Evolutionary conservation across 2,329 filamentous ascomycete species (phyloP), one percentile per base, ranked within the genome.

Genomic region (Pseudogymnoascus sp.): DNA sequence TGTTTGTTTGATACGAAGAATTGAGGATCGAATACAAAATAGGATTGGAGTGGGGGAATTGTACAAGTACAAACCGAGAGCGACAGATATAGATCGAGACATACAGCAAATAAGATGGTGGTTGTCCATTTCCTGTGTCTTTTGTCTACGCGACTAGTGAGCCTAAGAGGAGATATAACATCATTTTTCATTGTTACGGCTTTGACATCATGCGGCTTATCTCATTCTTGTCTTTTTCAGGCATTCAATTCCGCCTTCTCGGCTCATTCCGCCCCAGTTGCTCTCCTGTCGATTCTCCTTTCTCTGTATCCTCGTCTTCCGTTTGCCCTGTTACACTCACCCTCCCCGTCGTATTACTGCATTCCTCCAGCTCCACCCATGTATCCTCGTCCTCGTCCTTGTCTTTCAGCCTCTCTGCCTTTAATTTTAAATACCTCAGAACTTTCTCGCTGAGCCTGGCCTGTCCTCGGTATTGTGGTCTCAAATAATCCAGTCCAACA

Each of bases 1-100:
- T 34, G 46, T 18, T 56, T 34, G 50, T 56, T 34, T 56, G 60
- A 62, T 62, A 34, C 36, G 60, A 62, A 53, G 40, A 56, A 31
- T 31, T 16, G 60, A 40, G 23, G 59, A 40, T 60, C 37, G 59
- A 11, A 42, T 38, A 16, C 34, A 60, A 60, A 40, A 25, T n/a
- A 28, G 18, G 59, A 40, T 28, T 38, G 21, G 34, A 34, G 59
- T 40, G 59, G 59, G 59, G 18, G 59, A 60, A 60, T 28, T 60
- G 59, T 38, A 42, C 34, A 60, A 60, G 59, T 60, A 60, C 59
- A 42, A 42, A 31, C 18, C 34, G 25, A 38, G 59, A 23, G 37
- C 23, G 59, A 60, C 14, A 21, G 23, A 40, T 60, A 42, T 25
- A 60, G 59, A 60, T 18, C 23, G 59, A 38, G 23, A 31, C 34